Evolutionary conservation across 202 grass and related monocot genomes (phyloP).

Genomic region (Miscanthus sacchariflorus): DNA sequence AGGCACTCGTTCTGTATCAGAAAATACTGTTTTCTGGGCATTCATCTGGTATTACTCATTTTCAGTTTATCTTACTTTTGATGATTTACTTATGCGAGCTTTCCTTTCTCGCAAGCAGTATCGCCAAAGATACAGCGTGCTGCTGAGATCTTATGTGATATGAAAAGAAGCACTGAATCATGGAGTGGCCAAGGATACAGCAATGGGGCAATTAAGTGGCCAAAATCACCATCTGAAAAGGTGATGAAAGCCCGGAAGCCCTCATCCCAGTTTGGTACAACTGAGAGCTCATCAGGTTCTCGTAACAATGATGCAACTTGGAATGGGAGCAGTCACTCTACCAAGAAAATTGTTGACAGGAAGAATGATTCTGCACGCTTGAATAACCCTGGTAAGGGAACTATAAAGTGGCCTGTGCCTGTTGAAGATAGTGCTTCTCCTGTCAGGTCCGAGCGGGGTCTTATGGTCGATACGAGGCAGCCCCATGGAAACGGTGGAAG

Average conservation of each 20-base stretch:
- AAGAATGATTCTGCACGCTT: conserved; percentile 63
- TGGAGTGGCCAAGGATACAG: conserved; percentile 52
- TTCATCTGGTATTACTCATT: conserved; percentile 14
- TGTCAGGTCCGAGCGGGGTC: conserved; percentile 56
- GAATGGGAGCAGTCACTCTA: conserved; percentile 45
- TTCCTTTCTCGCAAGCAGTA: conserved; percentile 60
- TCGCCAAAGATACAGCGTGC: conserved; percentile 56
- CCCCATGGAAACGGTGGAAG: conserved; percentile 58
- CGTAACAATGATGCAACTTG: conserved; percentile 57
- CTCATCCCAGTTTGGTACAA: conserved; percentile 57
- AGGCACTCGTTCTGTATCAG: conserved; percentile 10
- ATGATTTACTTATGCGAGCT: conserved; percentile 45
- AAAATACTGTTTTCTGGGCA: conserved; percentile 20
- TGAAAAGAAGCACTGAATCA: conserved; percentile 50
- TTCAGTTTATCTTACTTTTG: conserved; percentile 37
- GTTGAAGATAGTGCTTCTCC: conserved; percentile 58
- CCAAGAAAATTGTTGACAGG: conserved; percentile 66
- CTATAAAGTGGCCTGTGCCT: conserved; percentile 73
- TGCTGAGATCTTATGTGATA: conserved; percentile 88
- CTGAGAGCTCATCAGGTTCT: conserved; percentile 64
- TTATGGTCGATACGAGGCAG: conserved; percentile 48
- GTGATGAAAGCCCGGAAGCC: conserved; percentile 72
- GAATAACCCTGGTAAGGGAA: conserved; percentile 68
- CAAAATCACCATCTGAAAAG: conserved; percentile 79
- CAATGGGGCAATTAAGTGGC: conserved; percentile 64